Evolutionary conservation across 306 rosid genomes (phyloP).

Genomic region (Argentina anserina): DNA sequence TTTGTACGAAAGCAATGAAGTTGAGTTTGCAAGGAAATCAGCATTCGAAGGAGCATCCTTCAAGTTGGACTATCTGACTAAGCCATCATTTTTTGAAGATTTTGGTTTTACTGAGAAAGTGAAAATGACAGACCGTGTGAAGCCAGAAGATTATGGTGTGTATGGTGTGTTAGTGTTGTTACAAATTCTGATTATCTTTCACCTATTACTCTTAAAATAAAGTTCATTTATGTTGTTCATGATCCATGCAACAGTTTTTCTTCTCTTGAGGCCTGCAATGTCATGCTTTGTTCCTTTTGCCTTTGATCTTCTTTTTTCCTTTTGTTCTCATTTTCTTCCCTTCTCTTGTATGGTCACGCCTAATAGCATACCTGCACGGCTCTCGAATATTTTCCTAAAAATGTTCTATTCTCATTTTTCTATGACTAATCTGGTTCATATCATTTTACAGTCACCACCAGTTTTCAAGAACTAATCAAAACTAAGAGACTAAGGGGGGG

Average conservation of each 20-base stretch:
- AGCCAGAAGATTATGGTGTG: conserved; percentile 56
- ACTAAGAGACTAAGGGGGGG: not conserved
- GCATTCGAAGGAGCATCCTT: conserved; percentile 74
- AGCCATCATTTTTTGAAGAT: conserved; percentile 93
- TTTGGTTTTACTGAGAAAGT: conserved; percentile 87
- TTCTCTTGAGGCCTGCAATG: not conserved
- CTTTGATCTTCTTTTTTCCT: not conserved
- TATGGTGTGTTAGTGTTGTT: not conserved
- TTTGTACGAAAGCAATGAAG: conserved; percentile 50
- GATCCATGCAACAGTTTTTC: not conserved
- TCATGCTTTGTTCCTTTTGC: not conserved
- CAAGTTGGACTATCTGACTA: conserved; percentile 88
- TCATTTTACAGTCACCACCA: not conserved
- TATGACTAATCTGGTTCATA: not conserved
- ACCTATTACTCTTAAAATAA: not conserved
- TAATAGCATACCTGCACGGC: not conserved
- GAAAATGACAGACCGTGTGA: conserved; percentile 85
- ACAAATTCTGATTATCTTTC: not conserved
- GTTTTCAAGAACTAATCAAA: not conserved
- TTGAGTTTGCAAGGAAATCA: conserved; percentile 75
- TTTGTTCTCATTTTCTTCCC: not conserved
- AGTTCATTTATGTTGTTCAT: not conserved
- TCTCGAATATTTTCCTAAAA: not conserved
- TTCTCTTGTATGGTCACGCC: not conserved
- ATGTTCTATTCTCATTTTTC: not conserved